Evolutionary conservation across 768 basidiomycete species (phyloP), one percentile per base, ranked within the genome.

Genomic region (Chiua virens): DNA sequence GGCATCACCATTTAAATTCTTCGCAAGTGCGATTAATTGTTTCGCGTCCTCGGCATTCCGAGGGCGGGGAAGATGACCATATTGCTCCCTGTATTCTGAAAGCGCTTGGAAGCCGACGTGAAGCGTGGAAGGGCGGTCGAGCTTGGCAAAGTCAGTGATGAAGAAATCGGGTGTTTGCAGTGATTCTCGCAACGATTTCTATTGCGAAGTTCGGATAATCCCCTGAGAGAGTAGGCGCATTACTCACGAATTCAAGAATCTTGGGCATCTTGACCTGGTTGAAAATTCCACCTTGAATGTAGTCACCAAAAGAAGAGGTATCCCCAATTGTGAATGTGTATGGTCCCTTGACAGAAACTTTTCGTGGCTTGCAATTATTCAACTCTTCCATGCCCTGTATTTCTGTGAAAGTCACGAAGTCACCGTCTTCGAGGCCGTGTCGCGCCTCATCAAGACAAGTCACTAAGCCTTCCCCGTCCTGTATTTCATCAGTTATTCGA

Each of bases 261-360:
- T 96, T 98, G 10, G 97, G 97, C 93, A 98, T 96, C 75, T 98
- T 99, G 56, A 98, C 94, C 70, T 99, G 97, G 8, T 91, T 93
- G 69, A 98, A 99, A 54, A 95, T 88, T 34, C 97, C 97, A 22
- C 96, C 97, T 25, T 82, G 66, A 58, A 85, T 82, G 72, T 98
- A 98, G 40, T 81, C 77, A 23, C 85, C 77, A 11, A 97, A 66
- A 32, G 78, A 78, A 27, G 85, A 81, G 3, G 95, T 98, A 67
- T 97, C 92, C 3, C 97, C 96, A 50, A 99, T 96, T 27, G 87
- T 77, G 71, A 99, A 99, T 1, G 97, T 98, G 67, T 98, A 99
- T 0, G 97, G 97, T 3, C 96, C 97, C 64, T 96, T 98, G 55
- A 96, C 92, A 15, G 87, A 76, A 34, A 99, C 73, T 70, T 95